These are phyloP conservation scores for Hypoxylon sp. DNA, from an alignment of 2,329 filamentous ascomycete genomes.

Conservation along the genomic window DNA sequence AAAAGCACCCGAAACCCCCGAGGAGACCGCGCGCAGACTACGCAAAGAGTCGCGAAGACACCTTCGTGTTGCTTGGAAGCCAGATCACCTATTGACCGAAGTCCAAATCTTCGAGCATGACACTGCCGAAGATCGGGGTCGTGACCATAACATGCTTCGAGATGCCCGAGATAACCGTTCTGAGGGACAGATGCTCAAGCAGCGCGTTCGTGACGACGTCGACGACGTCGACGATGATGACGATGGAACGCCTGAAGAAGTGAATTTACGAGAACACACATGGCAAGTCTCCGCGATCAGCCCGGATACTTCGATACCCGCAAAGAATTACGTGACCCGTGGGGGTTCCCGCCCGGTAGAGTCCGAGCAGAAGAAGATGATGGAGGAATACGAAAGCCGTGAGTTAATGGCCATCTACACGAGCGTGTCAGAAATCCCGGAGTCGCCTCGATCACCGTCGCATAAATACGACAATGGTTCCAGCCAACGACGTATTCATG, in stretches of 20 bases:
- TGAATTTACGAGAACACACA: constrained; percentile 58
- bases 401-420: constrained; percentile 73
- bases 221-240: constrained; percentile 65
- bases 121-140: constrained; percentile 75
- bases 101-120: constrained; percentile 79
- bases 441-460: constrained; percentile 66
- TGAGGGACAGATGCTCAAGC: constrained; percentile 76
- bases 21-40: constrained; percentile 74
- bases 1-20: constrained; percentile 72
- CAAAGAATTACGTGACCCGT: constrained; percentile 65
- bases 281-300: too few relatives aligned
- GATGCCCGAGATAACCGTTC: constrained; percentile 79
- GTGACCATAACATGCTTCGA: constrained; percentile 74
- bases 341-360: constrained; percentile 64
- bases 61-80: constrained; percentile 77
- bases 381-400: constrained; percentile 67
- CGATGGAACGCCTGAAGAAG: constrained; percentile 67
- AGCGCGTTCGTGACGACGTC: constrained; percentile 65
- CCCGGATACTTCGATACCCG: too few relatives aligned
- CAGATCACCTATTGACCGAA: constrained; percentile 73
- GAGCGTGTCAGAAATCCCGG: constrained; percentile 65
- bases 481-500: constrained; percentile 48
- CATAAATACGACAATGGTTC: constrained; percentile 48
- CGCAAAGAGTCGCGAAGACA: constrained; percentile 79
- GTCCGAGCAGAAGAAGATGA: constrained; percentile 67